Conservation (phyloP, 129 eudicot genomes). For the Logfia minima region DNA sequence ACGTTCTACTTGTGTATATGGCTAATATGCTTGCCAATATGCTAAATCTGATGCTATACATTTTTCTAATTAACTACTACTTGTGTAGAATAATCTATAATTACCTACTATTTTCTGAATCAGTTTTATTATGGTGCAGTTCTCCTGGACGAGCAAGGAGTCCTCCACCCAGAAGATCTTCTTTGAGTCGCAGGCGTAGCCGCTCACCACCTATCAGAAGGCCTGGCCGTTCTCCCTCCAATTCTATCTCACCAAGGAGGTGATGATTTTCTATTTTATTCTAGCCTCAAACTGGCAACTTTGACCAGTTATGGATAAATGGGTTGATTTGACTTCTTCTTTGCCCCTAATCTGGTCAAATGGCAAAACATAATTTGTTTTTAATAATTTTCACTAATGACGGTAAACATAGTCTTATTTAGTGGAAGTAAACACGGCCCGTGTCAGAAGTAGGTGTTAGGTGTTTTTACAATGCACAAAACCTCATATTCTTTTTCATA, state of each 20-base stretch:
- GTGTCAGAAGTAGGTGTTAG: background rate
- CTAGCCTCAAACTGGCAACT: too few relatives aligned
- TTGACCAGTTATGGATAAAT: conserved; percentile 21
- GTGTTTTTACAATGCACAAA: background rate
- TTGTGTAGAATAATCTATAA: background rate
- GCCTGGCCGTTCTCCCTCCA: conserved; percentile 68
- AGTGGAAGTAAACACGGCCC: background rate
- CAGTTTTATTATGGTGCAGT: conserved; percentile 18
- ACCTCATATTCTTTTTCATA: background rate
- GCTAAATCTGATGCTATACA: background rate
- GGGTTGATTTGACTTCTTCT: background rate
- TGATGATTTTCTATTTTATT: background rate
- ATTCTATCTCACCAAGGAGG: conserved; percentile 87
- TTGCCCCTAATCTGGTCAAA: background rate
- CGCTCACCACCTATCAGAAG: conserved; percentile 73
- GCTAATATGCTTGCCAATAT: background rate
- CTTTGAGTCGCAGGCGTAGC: conserved; percentile 78
- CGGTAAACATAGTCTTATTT: background rate
- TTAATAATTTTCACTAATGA: too few relatives aligned
- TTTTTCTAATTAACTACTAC: background rate
- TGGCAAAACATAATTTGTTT: background rate
- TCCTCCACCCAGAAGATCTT: conserved; percentile 95
- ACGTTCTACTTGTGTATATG: background rate
- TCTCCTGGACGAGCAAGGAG: conserved; percentile 74
- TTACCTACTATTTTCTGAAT: background rate